Conservation (phyloP, 1,139 yeast species). For the Suhomyces bokatorum region DNA sequence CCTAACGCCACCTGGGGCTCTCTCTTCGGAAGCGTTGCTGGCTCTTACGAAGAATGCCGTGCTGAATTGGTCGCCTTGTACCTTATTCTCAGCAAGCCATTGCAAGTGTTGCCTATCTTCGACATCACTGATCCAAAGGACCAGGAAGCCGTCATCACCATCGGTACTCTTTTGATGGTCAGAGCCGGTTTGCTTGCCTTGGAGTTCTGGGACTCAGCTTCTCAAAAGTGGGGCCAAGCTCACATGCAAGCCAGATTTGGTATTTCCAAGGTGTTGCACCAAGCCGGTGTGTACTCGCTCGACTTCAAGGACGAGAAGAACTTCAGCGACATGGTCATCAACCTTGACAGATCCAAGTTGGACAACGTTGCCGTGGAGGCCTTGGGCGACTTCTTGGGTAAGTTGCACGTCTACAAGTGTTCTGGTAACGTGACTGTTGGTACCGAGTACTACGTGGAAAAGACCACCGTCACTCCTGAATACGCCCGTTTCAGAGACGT, state of each 20-base stretch:
- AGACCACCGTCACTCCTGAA: constrained; percentile 66
- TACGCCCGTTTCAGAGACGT: constrained; percentile 64
- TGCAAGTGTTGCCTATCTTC: constrained; percentile 65
- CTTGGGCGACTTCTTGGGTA: constrained; percentile 67
- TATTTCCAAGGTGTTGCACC: constrained; percentile 70
- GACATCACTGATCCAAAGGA: constrained; percentile 59
- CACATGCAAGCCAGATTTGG: constrained; percentile 93
- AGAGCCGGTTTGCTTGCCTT: constrained; percentile 82
- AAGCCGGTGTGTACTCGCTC: constrained; percentile 65
- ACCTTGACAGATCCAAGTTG: constrained; percentile 61
- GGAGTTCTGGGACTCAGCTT: constrained; percentile 83
- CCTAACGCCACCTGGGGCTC: constrained; percentile 91
- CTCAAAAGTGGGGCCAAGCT: constrained; percentile 91
- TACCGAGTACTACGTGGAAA: constrained; percentile 57
- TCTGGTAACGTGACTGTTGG: constrained; percentile 73
- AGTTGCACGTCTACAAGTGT: constrained; percentile 75
- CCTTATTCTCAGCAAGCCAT: constrained; percentile 63
- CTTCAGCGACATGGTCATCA: constrained; percentile 59
- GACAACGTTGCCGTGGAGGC: constrained; percentile 69
- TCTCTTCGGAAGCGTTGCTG: constrained; percentile 76
- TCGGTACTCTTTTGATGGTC: constrained; percentile 79
- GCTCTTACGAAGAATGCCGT: constrained; percentile 88
- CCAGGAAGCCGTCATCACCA: constrained; percentile 62
- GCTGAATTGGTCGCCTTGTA: constrained; percentile 89
- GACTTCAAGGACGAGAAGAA: constrained; percentile 47